phyloP scores from a whole-genome alignment of 177 flowering plant species.

The Vitis hybrid region DNA sequence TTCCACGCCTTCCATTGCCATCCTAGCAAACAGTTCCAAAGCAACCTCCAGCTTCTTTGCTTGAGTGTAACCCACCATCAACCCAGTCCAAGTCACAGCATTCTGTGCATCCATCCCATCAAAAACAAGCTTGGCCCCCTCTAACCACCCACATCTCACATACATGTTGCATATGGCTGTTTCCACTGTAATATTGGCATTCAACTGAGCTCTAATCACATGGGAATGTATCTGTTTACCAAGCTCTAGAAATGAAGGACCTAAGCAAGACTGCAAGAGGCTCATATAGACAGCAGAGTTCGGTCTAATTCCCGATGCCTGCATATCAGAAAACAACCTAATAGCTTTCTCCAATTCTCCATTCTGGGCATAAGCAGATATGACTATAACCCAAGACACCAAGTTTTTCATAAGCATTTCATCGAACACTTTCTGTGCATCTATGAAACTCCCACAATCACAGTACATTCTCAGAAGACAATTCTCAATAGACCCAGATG shows the following conservation, averaged over 20 bases:
- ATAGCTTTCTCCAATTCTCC: constrained; percentile 27
- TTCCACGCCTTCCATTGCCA: constrained; percentile 35
- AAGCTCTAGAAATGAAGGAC: constrained; percentile 24
- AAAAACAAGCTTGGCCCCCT: constrained; percentile 34
- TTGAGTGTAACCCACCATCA: constrained; percentile 51
- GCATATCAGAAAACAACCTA: constrained; percentile 26
- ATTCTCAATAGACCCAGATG: constrained; percentile 32
- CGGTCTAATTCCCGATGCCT: constrained; percentile 8
- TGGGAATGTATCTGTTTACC: constrained; percentile 54
- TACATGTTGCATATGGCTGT: constrained; percentile 43
- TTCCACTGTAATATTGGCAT: constrained; percentile 17
- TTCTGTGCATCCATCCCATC: constrained; percentile 41
- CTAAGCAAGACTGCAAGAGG: constrained; percentile 22
- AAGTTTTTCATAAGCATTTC: constrained; percentile 30
- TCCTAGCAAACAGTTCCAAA: constrained; percentile 35
- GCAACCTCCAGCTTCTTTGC: constrained; percentile 31
- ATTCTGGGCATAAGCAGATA: constrained; percentile 36
- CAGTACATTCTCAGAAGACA: constrained; percentile 37
- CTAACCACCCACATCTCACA: constrained; percentile 43
- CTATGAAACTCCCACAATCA: constrained; percentile 31
- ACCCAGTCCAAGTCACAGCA: constrained; percentile 47
- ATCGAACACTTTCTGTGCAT: constrained; percentile 45
- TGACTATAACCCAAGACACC: constrained; percentile 34
- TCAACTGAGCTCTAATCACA: constrained; percentile 31
- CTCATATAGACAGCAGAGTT: constrained; percentile 18